These are phyloP conservation scores for Shiraia sp. DNA, from an alignment of 2,329 filamentous ascomycete species.

Conservation along the genomic window DNA sequence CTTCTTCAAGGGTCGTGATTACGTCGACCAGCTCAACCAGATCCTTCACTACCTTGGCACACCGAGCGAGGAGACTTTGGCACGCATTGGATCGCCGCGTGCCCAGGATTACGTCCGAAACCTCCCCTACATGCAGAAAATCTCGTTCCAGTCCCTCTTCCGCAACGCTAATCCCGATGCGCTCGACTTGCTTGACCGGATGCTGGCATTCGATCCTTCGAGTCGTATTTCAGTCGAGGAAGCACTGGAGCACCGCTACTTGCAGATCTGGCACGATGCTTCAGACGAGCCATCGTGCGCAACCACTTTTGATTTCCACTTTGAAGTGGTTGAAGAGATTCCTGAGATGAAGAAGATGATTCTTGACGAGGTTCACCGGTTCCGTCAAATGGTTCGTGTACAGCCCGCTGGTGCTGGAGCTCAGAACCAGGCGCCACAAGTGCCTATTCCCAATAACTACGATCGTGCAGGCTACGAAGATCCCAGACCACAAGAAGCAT, in stretches of 20 bases:
- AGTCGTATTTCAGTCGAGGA: slow-evolving; percentile 92
- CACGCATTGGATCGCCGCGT: slow-evolving; percentile 89
- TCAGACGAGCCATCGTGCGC: slow-evolving; percentile 94
- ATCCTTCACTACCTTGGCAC: slow-evolving; percentile 98
- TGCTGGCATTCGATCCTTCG: slow-evolving; percentile 96
- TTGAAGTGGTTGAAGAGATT: slow-evolving; percentile 96
- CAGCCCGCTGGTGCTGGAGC: slow-evolving; percentile 38
- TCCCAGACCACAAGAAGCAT: slow-evolving; percentile 63
- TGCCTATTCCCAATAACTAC: slow-evolving; percentile 66
- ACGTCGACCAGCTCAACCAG: slow-evolving; percentile 99
- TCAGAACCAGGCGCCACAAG: slow-evolving; percentile 53
- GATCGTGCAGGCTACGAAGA: slow-evolving; percentile 63
- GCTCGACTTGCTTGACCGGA: slow-evolving; percentile 90
- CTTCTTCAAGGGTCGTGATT: slow-evolving; percentile 99
- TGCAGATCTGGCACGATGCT: slow-evolving; percentile 97
- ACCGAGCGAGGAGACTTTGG: slow-evolving; percentile 91
- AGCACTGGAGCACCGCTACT: slow-evolving; percentile 93
- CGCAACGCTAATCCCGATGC: slow-evolving; percentile 94
- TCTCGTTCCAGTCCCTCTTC: slow-evolving; percentile 85
- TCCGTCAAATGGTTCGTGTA: slow-evolving; percentile 65
- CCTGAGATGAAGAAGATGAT: slow-evolving; percentile 97
- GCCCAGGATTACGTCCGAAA: slow-evolving; percentile 99
- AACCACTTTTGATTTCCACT: slow-evolving; percentile 95
- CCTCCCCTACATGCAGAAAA: slow-evolving; percentile 91
- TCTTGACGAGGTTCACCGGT: slow-evolving; percentile 86